Conservation (phyloP, 2,329 filamentous ascomycete species). For the Calonectria pauciramosa region DNA sequence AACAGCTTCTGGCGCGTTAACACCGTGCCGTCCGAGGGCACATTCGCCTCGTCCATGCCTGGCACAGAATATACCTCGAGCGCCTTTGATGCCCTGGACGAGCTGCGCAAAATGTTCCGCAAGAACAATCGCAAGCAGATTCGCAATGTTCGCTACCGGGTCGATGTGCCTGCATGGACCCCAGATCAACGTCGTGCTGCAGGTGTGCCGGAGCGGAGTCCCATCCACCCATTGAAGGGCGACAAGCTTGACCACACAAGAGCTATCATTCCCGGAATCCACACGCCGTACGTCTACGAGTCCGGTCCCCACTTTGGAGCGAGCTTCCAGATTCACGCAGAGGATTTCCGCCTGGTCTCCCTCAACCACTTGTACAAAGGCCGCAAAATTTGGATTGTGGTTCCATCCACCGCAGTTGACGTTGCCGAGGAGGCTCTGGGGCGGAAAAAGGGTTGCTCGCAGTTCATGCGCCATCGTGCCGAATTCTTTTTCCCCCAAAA, state of each 20-base stretch:
- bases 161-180: conserved; percentile 57
- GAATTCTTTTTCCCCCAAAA: conserved; percentile 58
- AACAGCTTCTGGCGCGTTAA: conserved; percentile 54
- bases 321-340: conserved; percentile 57
- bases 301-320: conserved; percentile 55
- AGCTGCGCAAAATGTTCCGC: conserved; percentile 52
- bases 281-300: conserved; percentile 58
- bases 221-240: conserved; percentile 54
- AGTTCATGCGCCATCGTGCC: conserved; percentile 58
- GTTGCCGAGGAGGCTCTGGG: conserved; percentile 52
- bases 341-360: conserved; percentile 55
- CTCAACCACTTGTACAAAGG: conserved; percentile 57
- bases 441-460: conserved; percentile 51
- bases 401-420: conserved; percentile 53
- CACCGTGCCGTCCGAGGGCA: conserved; percentile 51
- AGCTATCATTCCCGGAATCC: conserved; percentile 56
- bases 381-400: conserved; percentile 57
- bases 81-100: conserved; percentile 48
- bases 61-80: conserved; percentile 43
- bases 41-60: conserved; percentile 46
- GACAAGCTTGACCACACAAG: conserved; percentile 54
- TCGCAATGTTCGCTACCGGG: conserved; percentile 54
- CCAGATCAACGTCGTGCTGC: conserved; percentile 50
- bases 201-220: conserved; percentile 53
- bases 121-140: conserved; percentile 54